Evolutionary conservation across 352 stramenopile species (phyloP).

Genomic region (Globisporangium apiculatum): DNA sequence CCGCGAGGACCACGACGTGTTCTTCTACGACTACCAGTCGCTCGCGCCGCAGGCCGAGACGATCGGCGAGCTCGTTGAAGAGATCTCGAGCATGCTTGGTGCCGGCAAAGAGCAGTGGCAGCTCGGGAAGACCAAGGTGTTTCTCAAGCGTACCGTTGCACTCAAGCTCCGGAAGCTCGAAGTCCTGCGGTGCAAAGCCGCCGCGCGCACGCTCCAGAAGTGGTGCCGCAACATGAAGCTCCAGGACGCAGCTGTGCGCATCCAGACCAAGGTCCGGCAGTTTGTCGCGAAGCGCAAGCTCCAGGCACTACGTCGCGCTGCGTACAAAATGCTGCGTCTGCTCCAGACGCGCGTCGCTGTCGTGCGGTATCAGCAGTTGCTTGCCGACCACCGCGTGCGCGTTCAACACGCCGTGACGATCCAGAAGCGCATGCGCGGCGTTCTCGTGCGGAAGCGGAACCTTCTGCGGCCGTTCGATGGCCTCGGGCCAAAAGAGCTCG

Average conservation of each 20-base stretch:
- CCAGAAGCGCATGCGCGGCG: conserved; percentile 66
- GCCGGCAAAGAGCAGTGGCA: conserved; percentile 88
- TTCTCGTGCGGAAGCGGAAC: conserved; percentile 67
- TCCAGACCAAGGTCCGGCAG: conserved; percentile 70
- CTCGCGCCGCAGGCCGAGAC: conserved; percentile 78
- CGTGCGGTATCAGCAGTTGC: conserved; percentile 42
- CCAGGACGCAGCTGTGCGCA: conserved; percentile 43
- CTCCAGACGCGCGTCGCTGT: conserved; percentile 60
- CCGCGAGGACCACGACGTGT: conserved; percentile 86
- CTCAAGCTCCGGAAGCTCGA: conserved; percentile 83
- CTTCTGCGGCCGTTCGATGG: conserved; percentile 73
- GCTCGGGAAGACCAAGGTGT: conserved; percentile 85
- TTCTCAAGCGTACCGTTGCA: conserved; percentile 71
- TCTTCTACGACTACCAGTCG: conserved; percentile 89
- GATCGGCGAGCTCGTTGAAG: conserved; percentile 74
- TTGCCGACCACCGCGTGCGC: conserved; percentile 33
- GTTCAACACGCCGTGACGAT: conserved; percentile 53
- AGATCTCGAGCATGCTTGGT: conserved; percentile 81
- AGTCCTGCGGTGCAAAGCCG: conserved; percentile 75
- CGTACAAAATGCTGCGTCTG: conserved; percentile 53
- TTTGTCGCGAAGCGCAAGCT: conserved; percentile 56
- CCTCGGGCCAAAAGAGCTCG: conserved; percentile 71
- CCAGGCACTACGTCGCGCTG: conserved; percentile 39
- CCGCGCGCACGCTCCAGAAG: conserved; percentile 72
- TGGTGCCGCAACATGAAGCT: conserved; percentile 73